Conservation (phyloP, 176 grass and related monocot species). For the Bromus sterilis region DNA sequence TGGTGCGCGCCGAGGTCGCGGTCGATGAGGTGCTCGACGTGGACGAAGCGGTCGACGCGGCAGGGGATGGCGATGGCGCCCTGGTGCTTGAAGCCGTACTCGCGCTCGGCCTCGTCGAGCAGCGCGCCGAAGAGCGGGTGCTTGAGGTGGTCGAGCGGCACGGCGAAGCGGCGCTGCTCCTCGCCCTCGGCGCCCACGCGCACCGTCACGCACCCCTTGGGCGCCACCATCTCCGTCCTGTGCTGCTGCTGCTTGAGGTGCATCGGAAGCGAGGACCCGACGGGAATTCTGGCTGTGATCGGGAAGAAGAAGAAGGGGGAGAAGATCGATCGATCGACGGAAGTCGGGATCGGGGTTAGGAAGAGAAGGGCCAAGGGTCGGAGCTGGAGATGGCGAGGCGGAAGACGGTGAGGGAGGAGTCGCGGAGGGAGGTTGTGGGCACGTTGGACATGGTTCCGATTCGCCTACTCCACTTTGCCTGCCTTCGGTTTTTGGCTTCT, state of each 20-base stretch:
- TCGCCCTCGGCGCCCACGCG: conserved; percentile 65
- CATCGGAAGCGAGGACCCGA: neutral
- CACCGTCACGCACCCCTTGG: conserved; percentile 77
- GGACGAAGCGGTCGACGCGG: conserved; percentile 65
- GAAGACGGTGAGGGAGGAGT: conserved; percentile 72
- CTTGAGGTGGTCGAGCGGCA: conserved; percentile 68
- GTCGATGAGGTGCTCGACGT: conserved; percentile 52
- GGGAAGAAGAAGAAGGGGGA: neutral
- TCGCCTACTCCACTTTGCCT: neutral
- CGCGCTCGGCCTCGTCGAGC: conserved; percentile 66
- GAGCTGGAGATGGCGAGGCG: conserved; percentile 74
- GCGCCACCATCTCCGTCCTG: conserved; percentile 12
- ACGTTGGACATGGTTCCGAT: conserved; percentile 76
- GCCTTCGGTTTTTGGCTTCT: neutral
- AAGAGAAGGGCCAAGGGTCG: conserved; percentile 50
- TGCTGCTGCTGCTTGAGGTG: neutral
- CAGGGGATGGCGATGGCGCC: conserved; percentile 89
- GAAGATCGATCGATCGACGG: neutral
- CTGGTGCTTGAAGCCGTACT: conserved; percentile 70
- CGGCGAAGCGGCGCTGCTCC: conserved; percentile 63
- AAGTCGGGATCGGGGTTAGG: neutral
- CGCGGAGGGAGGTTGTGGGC: conserved; percentile 59
- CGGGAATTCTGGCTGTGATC: neutral
- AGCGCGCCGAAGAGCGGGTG: conserved; percentile 84
- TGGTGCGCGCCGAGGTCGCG: conserved; percentile 30